These are phyloP conservation scores for Vararia minispora DNA, from an alignment of 768 basidiomycete genomes.

Conservation along the genomic window DNA sequence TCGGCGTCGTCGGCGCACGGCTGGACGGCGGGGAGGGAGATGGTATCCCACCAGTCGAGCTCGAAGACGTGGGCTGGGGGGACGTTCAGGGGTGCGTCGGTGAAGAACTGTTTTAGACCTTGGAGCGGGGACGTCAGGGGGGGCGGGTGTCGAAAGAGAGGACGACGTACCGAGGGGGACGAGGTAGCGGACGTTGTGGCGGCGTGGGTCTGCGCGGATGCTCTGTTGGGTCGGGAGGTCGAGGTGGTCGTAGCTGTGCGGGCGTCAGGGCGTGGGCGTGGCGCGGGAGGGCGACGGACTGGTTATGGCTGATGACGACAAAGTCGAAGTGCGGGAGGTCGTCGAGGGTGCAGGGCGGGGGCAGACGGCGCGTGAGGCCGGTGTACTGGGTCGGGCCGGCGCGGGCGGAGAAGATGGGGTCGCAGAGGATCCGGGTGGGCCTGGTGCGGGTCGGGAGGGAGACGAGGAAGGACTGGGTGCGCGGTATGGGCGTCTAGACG, in stretches of 20 bases:
- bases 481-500: neutral
- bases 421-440: conserved; percentile 26
- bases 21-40: conserved; percentile 16
- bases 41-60: conserved; percentile 31
- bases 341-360: conserved; percentile 25
- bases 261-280: neutral
- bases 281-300: conserved; percentile 21
- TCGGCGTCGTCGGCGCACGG: too few relatives aligned
- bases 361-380: conserved; percentile 22
- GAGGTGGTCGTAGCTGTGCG: conserved; percentile 31
- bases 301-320: conserved; percentile 31
- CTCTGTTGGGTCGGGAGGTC: conserved; percentile 24
- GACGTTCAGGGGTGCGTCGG: too few relatives aligned
- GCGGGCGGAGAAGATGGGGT: conserved; percentile 28
- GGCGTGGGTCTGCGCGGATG: conserved; percentile 16
- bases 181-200: conserved; percentile 19
- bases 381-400: conserved; percentile 21
- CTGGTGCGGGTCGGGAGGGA: conserved; percentile 18
- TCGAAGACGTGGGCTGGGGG: conserved; percentile 22
- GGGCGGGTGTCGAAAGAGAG: too few relatives aligned
- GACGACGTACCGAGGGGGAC: conserved; percentile 28
- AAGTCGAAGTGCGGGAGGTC: conserved; percentile 29
- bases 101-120: too few relatives aligned
- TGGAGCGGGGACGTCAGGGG: too few relatives aligned
- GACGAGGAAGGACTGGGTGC: conserved; percentile 19